Evolutionary conservation across 164 flowering plant genomes (phyloP), one percentile per base, ranked within the genome.

Genomic region (Dillenia turbinata): DNA sequence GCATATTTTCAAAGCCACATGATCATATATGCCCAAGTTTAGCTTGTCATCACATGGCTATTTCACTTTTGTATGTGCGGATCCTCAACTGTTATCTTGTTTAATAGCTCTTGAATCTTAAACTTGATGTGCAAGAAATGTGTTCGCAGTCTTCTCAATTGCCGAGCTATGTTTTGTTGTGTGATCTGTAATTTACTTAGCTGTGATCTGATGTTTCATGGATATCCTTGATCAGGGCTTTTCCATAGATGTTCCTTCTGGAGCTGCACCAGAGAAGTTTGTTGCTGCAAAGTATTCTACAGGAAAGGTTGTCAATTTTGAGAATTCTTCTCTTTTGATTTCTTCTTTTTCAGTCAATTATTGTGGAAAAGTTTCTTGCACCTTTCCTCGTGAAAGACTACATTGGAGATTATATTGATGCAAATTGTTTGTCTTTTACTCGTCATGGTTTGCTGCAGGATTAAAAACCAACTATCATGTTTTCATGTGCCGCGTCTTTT

Each of bases 271-370:
- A 14, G 93, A 91, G 79, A 91, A 87, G 74, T 94, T 89, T 70
- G 91, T 73, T 47, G 97, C 97, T 40, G 78, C 95, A 62, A 80
- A 87, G 59, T 90, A 90, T 77, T 89, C 99, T 4, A 78, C 95
- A n/a, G 91, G 89, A 61, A 88, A 87, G 96, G 94, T 89, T 61
- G 24, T 63, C 45, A 63, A 9, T 46, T 10, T 33, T 12, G 22
- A 44, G 9, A 56, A 54, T 60, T 70, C 45, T 40, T 52, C 26
- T 66, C 45, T 53, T 53, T 12, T 12, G 60, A 1, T 44, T 56
- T 12, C 56, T 66, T 56, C 60, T 56, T 12, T 57, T 68, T 56
- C 60, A 22, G 10, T 57, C 22, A 15, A n/a, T 61, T 14, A 50
- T 54, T 52, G 5, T 57, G 44, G n/a, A 56, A 46, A 33, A 16